These are phyloP conservation scores for Mortierella sp. DNA, from an alignment of 371 early-diverging fungal species.

Conservation along the genomic window DNA sequence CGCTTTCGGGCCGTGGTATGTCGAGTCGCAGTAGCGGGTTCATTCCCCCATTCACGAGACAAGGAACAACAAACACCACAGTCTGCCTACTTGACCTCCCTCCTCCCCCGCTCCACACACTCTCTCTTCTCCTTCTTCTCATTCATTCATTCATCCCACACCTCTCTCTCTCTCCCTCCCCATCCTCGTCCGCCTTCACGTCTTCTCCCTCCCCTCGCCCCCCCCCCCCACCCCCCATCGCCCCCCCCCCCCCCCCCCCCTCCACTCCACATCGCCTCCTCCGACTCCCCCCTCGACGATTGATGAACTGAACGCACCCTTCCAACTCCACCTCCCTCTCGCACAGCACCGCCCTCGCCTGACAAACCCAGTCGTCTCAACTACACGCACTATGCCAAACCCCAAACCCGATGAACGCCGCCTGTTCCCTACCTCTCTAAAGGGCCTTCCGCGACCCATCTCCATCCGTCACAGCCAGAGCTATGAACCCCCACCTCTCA, in stretches of 20 bases:
- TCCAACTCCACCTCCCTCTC: too few relatives aligned
- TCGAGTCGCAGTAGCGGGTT: too few relatives aligned
- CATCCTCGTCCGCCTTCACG: too few relatives aligned
- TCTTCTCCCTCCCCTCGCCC: not conserved
- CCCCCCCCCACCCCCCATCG: not conserved
- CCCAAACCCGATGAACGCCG: slow-evolving; percentile 19
- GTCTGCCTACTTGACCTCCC: slow-evolving; percentile 1
- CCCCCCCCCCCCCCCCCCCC: too few relatives aligned
- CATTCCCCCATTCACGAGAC: too few relatives aligned
- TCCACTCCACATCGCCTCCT: too few relatives aligned
- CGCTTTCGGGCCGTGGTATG: too few relatives aligned
- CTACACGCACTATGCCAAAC: slow-evolving; percentile 41
- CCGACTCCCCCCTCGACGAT: too few relatives aligned
- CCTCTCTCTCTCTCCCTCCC: not conserved
- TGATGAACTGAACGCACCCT: too few relatives aligned
- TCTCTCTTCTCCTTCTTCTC: slow-evolving; percentile 2
- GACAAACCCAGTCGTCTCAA: too few relatives aligned
- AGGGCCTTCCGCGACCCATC: slow-evolving; percentile 38
- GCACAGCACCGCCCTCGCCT: too few relatives aligned
- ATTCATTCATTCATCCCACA: not conserved
- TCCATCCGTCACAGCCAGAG: slow-evolving; percentile 49
- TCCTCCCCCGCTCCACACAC: not conserved
- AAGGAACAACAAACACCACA: too few relatives aligned
- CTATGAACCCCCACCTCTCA: slow-evolving; percentile 30
- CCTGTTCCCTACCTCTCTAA: slow-evolving; percentile 9